Conservation (phyloP, 768 basidiomycete genomes). For the Termitomyces sp. region DNA sequence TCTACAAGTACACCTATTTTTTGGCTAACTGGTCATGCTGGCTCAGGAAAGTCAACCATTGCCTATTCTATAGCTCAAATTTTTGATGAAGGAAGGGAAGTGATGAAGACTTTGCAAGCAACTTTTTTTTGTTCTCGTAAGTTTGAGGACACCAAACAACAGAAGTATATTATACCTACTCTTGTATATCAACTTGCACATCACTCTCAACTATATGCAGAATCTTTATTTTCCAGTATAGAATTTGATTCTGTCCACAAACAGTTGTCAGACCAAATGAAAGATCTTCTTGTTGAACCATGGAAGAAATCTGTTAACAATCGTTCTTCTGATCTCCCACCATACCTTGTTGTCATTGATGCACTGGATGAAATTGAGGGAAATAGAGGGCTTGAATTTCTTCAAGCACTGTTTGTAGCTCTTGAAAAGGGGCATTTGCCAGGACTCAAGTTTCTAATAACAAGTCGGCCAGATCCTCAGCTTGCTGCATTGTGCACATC, state of each 20-base stretch:
- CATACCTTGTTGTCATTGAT: no score
- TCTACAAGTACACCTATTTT: slow-evolving; percentile 7
- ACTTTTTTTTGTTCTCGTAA: slow-evolving; percentile 23
- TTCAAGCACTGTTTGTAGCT: no score
- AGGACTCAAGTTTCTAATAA: background rate
- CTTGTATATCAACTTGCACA: slow-evolving; percentile 3
- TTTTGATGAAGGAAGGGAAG: no score
- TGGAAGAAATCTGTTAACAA: background rate
- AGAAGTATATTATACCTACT: slow-evolving; percentile 17
- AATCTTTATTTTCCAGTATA: background rate
- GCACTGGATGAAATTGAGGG: no score
- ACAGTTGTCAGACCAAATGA: slow-evolving; percentile 8
- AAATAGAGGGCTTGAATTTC: no score
- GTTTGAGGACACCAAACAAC: background rate
- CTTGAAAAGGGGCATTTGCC: no score
- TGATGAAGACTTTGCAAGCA: slow-evolving; percentile 15
- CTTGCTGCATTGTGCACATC: background rate
- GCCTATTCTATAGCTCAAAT: no score
- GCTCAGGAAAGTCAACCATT: no score
- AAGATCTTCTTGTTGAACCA: slow-evolving; percentile 2
- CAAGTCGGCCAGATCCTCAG: background rate
- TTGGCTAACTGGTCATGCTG: no score
- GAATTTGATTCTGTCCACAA: background rate
- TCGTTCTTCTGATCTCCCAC: no score
- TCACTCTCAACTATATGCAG: background rate